Evolutionary conservation across 208 protist genomes (phyloP).

Genomic region (Porcisia deanei): DNA sequence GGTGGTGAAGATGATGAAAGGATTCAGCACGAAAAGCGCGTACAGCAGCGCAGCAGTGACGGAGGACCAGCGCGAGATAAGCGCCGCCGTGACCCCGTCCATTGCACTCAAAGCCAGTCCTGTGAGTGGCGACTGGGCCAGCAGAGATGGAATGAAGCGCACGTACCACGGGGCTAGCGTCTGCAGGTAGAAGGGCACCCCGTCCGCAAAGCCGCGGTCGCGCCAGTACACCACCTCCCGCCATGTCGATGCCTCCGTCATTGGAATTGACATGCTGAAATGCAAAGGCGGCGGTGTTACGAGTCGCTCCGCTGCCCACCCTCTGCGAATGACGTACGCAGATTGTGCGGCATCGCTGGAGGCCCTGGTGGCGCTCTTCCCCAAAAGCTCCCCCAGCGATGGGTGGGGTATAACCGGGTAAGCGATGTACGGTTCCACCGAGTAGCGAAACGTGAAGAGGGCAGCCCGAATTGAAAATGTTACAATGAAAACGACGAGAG

Average conservation of each 20-base stretch:
- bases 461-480: conserved; percentile 18
- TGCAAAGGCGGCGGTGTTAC: conserved; percentile 30
- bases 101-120: conserved; percentile 51
- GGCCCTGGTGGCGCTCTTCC: background rate
- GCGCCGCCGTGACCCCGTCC: conserved; percentile 57
- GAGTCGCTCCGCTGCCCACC: conserved; percentile 11
- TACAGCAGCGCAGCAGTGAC: conserved; percentile 46
- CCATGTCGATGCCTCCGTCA: conserved; percentile 56
- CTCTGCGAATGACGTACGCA: conserved; percentile 14
- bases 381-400: conserved; percentile 14
- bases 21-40: conserved; percentile 69
- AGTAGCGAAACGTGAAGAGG: conserved; percentile 14
- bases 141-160: conserved; percentile 43
- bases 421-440: conserved; percentile 23
- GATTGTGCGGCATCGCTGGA: background rate
- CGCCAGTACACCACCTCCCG: conserved; percentile 68
- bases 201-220: conserved; percentile 25
- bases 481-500: conserved; percentile 16
- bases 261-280: conserved; percentile 34
- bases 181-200: conserved; percentile 44
- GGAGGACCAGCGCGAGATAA: conserved; percentile 60
- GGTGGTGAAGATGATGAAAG: conserved; percentile 46
- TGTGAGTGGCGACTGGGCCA: conserved; percentile 33
- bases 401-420: conserved; percentile 22
- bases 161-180: conserved; percentile 65